Evolutionary conservation across 495 filamentous ascomycete species (phyloP).

Genomic region (Penicillium salamii): DNA sequence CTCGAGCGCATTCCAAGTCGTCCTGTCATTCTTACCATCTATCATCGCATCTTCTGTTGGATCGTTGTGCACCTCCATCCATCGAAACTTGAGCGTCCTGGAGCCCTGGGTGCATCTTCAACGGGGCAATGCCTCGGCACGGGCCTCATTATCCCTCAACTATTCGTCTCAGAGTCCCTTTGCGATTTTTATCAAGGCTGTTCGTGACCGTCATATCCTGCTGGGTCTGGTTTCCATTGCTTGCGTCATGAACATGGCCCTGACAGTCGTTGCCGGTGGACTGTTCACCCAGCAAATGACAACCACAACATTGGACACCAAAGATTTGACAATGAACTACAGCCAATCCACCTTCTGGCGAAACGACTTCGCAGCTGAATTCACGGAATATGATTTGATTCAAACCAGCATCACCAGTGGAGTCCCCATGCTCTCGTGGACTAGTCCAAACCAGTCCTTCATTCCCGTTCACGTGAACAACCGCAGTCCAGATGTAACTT

Average conservation of each 20-base stretch:
- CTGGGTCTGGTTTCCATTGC: slow-evolving; percentile 34
- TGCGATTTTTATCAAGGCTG: slow-evolving; percentile 30
- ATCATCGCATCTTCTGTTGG: slow-evolving; percentile 37
- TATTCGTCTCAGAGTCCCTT: slow-evolving; percentile 40
- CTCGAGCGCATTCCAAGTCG: slow-evolving; percentile 36
- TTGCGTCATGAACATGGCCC: slow-evolving; percentile 33
- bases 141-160: slow-evolving; percentile 34
- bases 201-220: slow-evolving; percentile 31
- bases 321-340: slow-evolving; percentile 29
- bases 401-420: slow-evolving; percentile 41
- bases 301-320: slow-evolving; percentile 24
- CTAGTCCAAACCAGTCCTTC: slow-evolving; percentile 34
- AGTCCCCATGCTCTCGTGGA: slow-evolving; percentile 38
- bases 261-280: slow-evolving; percentile 38
- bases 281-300: slow-evolving; percentile 38
- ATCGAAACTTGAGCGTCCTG: slow-evolving; percentile 39
- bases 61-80: slow-evolving; percentile 38
- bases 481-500: slow-evolving; percentile 24
- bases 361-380: slow-evolving; percentile 38
- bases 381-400: slow-evolving; percentile 41
- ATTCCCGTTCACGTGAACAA: slow-evolving; percentile 28
- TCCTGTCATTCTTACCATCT: slow-evolving; percentile 38
- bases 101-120: slow-evolving; percentile 47
- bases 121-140: slow-evolving; percentile 31
- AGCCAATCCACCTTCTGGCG: slow-evolving; percentile 31